Conservation (phyloP, 2,329 filamentous ascomycete genomes). For the Didymellaceae sp. region DNA sequence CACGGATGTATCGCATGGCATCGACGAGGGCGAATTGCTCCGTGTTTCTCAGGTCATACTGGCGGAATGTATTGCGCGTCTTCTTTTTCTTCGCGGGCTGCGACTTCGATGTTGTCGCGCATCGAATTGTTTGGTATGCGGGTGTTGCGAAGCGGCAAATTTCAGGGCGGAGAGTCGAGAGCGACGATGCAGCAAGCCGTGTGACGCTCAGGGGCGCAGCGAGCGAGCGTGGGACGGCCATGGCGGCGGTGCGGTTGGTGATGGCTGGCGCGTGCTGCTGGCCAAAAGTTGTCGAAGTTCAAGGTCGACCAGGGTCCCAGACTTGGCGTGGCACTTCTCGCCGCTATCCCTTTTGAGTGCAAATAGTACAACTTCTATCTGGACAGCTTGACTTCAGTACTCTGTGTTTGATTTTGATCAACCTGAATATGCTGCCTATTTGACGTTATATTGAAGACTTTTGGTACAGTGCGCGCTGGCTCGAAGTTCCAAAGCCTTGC, state of each 20-base stretch:
- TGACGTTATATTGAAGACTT: too few relatives aligned
- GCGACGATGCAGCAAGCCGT: constrained; percentile 25
- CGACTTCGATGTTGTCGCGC: constrained; percentile 48
- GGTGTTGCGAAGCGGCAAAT: constrained; percentile 34
- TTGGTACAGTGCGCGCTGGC: too few relatives aligned
- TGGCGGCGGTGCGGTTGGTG: constrained; percentile 24
- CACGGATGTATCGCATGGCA: constrained; percentile 94
- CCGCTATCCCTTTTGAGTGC: background rate
- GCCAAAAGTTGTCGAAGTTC: constrained; percentile 11
- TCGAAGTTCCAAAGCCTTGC: too few relatives aligned
- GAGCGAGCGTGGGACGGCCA: constrained; percentile 46
- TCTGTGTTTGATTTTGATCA: too few relatives aligned
- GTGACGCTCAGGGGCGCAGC: constrained; percentile 42
- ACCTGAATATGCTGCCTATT: too few relatives aligned
- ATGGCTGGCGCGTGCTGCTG: constrained; percentile 6
- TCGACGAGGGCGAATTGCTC: constrained; percentile 84
- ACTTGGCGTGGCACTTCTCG: background rate
- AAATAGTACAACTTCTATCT: too few relatives aligned
- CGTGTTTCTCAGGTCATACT: constrained; percentile 67
- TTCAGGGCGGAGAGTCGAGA: constrained; percentile 18
- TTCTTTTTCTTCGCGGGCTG: constrained; percentile 62
- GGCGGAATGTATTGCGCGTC: constrained; percentile 69
- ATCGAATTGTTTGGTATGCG: constrained; percentile 49
- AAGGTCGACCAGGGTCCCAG: background rate
- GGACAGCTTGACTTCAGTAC: too few relatives aligned